These are phyloP conservation scores for Asterochloris erici DNA, from an alignment of 139 green algal genomes.

Conservation along the genomic window DNA sequence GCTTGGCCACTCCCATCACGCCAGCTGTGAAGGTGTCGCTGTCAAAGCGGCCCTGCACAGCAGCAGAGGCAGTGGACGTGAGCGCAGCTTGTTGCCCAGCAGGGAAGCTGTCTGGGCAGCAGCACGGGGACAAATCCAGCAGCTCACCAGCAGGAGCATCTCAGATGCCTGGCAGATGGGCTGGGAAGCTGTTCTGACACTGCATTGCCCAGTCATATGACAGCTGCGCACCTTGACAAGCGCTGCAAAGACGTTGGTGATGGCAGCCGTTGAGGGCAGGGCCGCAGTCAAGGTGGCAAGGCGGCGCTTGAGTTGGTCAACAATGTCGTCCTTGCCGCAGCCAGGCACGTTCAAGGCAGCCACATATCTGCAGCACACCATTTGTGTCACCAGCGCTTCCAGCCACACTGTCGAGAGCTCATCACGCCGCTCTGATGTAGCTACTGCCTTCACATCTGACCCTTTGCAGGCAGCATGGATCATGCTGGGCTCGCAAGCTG, in stretches of 20 bases:
- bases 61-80: background rate
- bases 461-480: too few species aligned
- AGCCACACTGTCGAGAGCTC: background rate
- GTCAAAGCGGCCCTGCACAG: conserved; percentile 41
- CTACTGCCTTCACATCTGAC: background rate
- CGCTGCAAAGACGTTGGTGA: conserved; percentile 89
- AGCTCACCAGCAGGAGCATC: too few species aligned
- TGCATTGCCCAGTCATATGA: too few species aligned
- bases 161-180: too few species aligned
- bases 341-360: conserved; percentile 86
- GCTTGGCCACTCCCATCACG: conserved; percentile 59
- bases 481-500: too few species aligned
- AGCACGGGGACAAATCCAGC: too few species aligned
- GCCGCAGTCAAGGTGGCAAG: conserved; percentile 90
- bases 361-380: conserved; percentile 58
- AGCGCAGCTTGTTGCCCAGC: too few species aligned
- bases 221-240: conserved; percentile 57
- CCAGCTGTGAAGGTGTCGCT: conserved; percentile 30
- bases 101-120: background rate
- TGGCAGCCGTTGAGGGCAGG: conserved; percentile 68
- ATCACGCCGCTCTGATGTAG: background rate
- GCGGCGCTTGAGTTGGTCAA: conserved; percentile 93
- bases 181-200: too few species aligned
- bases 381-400: background rate
- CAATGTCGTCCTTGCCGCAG: conserved; percentile 92